These are phyloP conservation scores for Claviceps maximensis DNA, from an alignment of 2,329 filamentous ascomycete species.

Conservation along the genomic window DNA sequence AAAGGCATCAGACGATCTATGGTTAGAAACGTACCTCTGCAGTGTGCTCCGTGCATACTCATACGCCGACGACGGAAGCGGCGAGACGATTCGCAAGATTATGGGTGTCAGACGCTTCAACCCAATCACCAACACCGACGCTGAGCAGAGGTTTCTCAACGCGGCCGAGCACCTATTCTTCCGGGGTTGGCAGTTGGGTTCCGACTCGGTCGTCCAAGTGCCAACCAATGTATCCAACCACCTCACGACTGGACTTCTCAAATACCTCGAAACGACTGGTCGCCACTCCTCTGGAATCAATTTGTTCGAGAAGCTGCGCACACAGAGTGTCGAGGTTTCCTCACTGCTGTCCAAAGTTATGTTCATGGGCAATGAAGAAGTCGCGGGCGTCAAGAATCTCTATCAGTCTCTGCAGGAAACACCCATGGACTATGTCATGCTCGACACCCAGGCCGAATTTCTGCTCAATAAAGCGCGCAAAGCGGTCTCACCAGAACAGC, in stretches of 20 bases:
- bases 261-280: slow-evolving; percentile 91
- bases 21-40: slow-evolving; percentile 96
- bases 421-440: slow-evolving; percentile 94
- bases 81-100: slow-evolving; percentile 90
- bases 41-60: slow-evolving; percentile 88
- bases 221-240: slow-evolving; percentile 96
- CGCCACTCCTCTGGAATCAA: slow-evolving; percentile 94
- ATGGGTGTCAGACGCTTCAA: slow-evolving; percentile 96
- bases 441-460: slow-evolving; percentile 89
- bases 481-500: slow-evolving; percentile 39
- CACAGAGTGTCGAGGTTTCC: slow-evolving; percentile 83
- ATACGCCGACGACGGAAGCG: slow-evolving; percentile 90
- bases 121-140: slow-evolving; percentile 94
- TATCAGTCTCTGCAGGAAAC: slow-evolving; percentile 81
- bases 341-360: slow-evolving; percentile 83
- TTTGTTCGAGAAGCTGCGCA: slow-evolving; percentile 87
- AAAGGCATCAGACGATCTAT: slow-evolving; percentile 83
- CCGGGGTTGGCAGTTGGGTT: slow-evolving; percentile 91
- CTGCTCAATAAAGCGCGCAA: slow-evolving; percentile 67
- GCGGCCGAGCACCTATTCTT: slow-evolving; percentile 94
- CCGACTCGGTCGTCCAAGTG: slow-evolving; percentile 92
- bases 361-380: slow-evolving; percentile 91
- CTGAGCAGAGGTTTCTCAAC: slow-evolving; percentile 89
- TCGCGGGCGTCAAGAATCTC: slow-evolving; percentile 80
- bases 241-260: slow-evolving; percentile 80